Percentiles rank a stretch among this genome's conserved stretches.
phyloP scores from a whole-genome alignment of 2,329 filamentous ascomycete genomes.

The Pezicula neosporulosa region DNA sequence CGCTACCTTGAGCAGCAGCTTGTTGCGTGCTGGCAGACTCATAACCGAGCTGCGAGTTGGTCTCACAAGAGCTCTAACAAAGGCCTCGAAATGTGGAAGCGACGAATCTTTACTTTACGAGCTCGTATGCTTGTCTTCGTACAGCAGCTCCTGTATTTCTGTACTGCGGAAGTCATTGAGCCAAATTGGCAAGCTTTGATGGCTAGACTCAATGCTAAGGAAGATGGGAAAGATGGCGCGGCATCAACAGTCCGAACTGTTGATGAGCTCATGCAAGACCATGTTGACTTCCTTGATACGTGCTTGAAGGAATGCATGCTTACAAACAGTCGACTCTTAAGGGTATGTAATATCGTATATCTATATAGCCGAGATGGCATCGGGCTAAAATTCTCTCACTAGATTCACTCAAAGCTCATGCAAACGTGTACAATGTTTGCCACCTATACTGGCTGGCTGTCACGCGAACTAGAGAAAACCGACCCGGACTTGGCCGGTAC shows the following conservation, averaged over 20 bases:
- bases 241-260: conserved; percentile 65
- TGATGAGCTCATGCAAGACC: conserved; percentile 97
- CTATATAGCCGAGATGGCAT: conserved; percentile 1
- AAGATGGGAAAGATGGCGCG: conserved; percentile 36
- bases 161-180: conserved; percentile 94
- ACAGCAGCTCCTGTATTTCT: conserved; percentile 95
- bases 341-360: conserved; percentile 49
- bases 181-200: conserved; percentile 96
- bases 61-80: conserved; percentile 71
- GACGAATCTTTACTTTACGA: conserved; percentile 84
- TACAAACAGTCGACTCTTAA: conserved; percentile 90
- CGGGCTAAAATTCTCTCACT: not conserved
- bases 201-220: conserved; percentile 70
- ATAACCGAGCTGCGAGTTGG: conserved; percentile 80
- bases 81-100: conserved; percentile 86
- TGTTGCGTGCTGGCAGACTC: conserved; percentile 84
- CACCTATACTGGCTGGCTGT: conserved; percentile 81
- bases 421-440: conserved; percentile 94
- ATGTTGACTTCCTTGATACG: conserved; percentile 96
- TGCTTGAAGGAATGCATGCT: conserved; percentile 99
- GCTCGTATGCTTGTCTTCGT: conserved; percentile 96
- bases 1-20: conserved; percentile 87
- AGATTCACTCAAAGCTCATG: conserved; percentile 98
- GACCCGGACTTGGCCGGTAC: conserved; percentile 71
- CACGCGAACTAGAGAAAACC: conserved; percentile 77